Evolutionary conservation across 192 early-diverging fungal species (phyloP).

Genomic region (Mortierella claussenii): DNA sequence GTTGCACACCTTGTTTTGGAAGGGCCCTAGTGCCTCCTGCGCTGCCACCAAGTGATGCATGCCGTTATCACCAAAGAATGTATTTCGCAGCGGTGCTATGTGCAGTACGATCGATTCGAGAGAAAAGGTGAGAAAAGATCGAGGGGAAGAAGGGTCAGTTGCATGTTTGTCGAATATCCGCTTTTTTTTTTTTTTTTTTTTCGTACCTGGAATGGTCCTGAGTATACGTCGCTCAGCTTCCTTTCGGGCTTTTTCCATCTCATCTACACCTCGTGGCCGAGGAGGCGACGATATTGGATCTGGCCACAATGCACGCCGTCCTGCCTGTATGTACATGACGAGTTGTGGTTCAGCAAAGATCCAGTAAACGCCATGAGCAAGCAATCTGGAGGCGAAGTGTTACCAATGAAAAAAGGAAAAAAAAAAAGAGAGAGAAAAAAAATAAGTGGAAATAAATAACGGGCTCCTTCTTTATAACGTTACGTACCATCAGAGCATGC

Average conservation of each 20-base stretch:
- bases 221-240: constrained; percentile 57
- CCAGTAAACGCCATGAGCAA: constrained; percentile 60
- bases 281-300: constrained; percentile 54
- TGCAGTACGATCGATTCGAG: background rate
- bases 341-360: constrained; percentile 59
- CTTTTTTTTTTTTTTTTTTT: too few species aligned
- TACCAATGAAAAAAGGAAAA: background rate
- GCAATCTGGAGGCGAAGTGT: constrained; percentile 36
- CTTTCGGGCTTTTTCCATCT: constrained; percentile 52
- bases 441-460: too few species aligned
- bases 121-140: background rate
- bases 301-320: constrained; percentile 61
- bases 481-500: too few species aligned
- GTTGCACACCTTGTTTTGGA: constrained; percentile 61
- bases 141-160: too few species aligned
- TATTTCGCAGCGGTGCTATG: constrained; percentile 27
- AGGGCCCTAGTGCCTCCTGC: constrained; percentile 52
- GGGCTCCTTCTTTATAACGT: too few species aligned
- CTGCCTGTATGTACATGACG: constrained; percentile 59
- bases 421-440: background rate
- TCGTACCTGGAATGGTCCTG: constrained; percentile 59
- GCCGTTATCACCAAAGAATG: constrained; percentile 44
- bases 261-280: constrained; percentile 47
- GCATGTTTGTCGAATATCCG: too few species aligned
- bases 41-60: constrained; percentile 49